Evolutionary conservation across 805 yeast genomes (phyloP).

Genomic region (Barnettozyma salicaria): DNA sequence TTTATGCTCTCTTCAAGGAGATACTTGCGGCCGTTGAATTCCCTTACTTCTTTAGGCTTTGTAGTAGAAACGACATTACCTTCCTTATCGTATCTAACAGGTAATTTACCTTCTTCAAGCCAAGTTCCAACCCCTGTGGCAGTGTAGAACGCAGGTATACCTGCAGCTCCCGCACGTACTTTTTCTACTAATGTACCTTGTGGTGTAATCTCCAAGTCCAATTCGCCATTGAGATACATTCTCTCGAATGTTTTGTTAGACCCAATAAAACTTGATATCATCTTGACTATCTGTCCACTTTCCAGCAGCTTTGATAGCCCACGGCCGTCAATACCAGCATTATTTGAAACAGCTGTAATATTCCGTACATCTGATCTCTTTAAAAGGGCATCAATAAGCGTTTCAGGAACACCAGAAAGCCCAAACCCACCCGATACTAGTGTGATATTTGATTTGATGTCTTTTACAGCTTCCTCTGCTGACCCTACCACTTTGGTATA

Average conservation of each 20-base stretch:
- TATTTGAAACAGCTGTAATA: constrained; percentile 42
- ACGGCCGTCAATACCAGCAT: constrained; percentile 40
- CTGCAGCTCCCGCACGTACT: constrained; percentile 42
- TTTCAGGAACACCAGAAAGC: constrained; percentile 41
- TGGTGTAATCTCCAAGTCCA: constrained; percentile 43
- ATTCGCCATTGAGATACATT: constrained; percentile 36
- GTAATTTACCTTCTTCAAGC: constrained; percentile 43
- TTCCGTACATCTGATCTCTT: constrained; percentile 29
- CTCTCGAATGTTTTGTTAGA: constrained; percentile 36
- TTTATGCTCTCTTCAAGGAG: constrained; percentile 37
- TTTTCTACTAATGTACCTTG: constrained; percentile 49
- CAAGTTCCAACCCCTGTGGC: constrained; percentile 49
- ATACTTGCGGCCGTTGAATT: constrained; percentile 37
- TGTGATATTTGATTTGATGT: constrained; percentile 28
- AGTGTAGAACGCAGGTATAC: constrained; percentile 44
- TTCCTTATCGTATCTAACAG: constrained; percentile 32
- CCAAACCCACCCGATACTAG: constrained; percentile 47
- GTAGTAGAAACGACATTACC: constrained; percentile 31
- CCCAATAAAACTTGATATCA: constrained; percentile 44
- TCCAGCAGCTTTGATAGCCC: constrained; percentile 38
- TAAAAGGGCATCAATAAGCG: constrained; percentile 34
- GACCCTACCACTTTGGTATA: constrained; percentile 9
- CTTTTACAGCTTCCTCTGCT: constrained; percentile 29
- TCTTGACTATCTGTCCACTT: constrained; percentile 37
- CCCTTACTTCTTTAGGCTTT: constrained; percentile 38